Base-by-base conservation (phyloP, 768 basidiomycete species). In the Amylocystis lapponica region DNA sequence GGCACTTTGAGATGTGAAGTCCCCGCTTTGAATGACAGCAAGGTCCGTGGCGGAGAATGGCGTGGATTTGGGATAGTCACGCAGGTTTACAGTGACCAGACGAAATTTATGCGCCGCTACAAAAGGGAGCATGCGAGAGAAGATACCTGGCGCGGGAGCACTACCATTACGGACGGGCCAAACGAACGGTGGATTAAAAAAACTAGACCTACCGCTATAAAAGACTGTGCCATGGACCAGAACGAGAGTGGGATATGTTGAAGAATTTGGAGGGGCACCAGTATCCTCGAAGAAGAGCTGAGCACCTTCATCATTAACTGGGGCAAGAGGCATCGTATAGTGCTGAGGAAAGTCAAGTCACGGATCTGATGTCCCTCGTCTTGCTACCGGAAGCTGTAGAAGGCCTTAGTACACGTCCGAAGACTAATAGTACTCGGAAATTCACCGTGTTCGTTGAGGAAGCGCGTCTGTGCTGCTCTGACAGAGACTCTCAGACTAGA, bases 61-160 rank as follows among this genome's bases (percentile, higher is more conserved):
- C 10, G 37, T 33, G 9, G 52, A 45, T 3, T 49, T 48, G 3
- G 48, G 52, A 31, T 56, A 58, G 38, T 52, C 57, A 1, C 54
- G 52, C 7, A 52, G 48, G 36, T 52, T 58, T 9, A 56, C 27
- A 11, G 44, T 30, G 19, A 58, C 35, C 14, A 56, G 27, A 8
- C 57, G 52, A 32, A 47, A 39, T 16, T 41, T 35, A 5, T 38
- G 21, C 2, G 56, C 45, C n/a, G n/a, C n/a, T n/a, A n/a, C n/a
- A 33, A n/a, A 33, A 6, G 32, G 32, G 32, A 33, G 19, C 32
- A 33, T 33, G 32, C n/a, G 32, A n/a, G 14, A n/a, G 32, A 33
- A 33, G 32, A 33, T 33, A 13, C 19, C 32, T 33, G 19, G 32
- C 32, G 7, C 55, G 30, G 14, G 29, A 13, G 5, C 5, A 33